Evolutionary conservation across 176 grass and related monocot species (phyloP), one percentile per base, ranked within the genome.

Genomic region (Hordeum marinum): DNA sequence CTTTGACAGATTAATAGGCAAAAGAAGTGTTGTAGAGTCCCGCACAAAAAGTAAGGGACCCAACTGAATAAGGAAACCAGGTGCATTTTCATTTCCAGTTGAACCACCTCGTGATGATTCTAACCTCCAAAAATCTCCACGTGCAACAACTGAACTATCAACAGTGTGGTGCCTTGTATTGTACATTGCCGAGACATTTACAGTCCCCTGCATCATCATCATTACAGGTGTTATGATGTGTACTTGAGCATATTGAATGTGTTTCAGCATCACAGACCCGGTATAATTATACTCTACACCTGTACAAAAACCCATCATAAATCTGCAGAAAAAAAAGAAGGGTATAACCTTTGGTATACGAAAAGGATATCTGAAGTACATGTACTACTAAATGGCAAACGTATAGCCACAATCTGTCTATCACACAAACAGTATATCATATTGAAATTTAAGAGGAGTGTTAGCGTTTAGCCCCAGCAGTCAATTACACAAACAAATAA

Each of bases 1-100:
- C 71, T 99, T 96, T 82, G 93, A 96, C n/a, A 99, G 41, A 92
- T 99, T 94, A 83, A 99, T 46, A 9, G 96, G 96, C 57, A 99
- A 92, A 85, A 99, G 93, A 90, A 99, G 81, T 32, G 96, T 94
- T 32, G 96, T 92, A 18, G 96, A 94, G 54, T 99, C 93, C 18
- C 91, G 87, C 68, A 99, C 83, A 82, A 99, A 96, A 60, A 99
- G 69, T 57, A 99, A 75, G 42, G 96, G 96, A 45, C 96, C 96
- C 63, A 99, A 72, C 63, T 99, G 96, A 78, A 99, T 68, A 83
- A 99, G 93, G 68, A 96, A 96, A 89, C 90, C 88, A 58, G 93
- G 94, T 86, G 91, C 84, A 65, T 15, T 95, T 7, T 92, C 82
- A 80, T 69, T 94, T 70, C 93, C 91, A 77, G 45, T 90, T 50